Evolutionary conservation across 2,329 filamentous ascomycete species (phyloP).

Genomic region (Phoma sp.): DNA sequence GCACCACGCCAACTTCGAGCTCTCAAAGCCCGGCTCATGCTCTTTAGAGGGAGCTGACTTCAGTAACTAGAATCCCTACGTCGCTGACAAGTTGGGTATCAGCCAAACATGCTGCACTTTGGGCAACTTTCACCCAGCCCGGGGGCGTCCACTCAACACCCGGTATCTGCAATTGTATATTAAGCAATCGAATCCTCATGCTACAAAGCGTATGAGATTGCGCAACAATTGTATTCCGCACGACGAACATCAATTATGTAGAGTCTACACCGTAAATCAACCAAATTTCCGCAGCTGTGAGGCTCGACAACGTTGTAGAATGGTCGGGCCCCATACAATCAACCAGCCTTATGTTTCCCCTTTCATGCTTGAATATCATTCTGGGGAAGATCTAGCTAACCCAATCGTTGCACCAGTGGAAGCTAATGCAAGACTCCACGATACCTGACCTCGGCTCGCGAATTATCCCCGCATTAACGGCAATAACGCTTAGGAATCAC

Average conservation of each 20-base stretch:
- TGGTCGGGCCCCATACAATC: background rate
- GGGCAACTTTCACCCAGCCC: background rate
- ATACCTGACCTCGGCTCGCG: conserved; percentile 37
- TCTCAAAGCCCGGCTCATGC: too few relatives aligned
- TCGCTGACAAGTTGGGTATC: background rate
- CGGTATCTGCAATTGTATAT: background rate
- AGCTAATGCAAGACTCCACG: conserved; percentile 4
- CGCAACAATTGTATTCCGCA: background rate
- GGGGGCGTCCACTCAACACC: background rate
- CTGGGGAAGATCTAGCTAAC: too few relatives aligned
- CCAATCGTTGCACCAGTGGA: background rate
- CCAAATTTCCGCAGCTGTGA: background rate
- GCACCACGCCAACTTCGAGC: background rate
- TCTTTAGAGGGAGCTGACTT: background rate
- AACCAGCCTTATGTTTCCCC: too few relatives aligned
- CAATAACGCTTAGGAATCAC: conserved; percentile 36
- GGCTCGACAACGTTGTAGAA: background rate
- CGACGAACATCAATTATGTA: background rate
- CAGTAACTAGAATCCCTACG: background rate
- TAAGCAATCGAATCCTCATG: too few relatives aligned
- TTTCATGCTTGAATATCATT: background rate
- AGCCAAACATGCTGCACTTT: background rate
- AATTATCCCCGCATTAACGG: conserved; percentile 32
- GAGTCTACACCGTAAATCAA: background rate
- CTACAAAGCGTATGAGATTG: background rate